A percentile compares a stretch with the other conserved stretches of the same genome.
These are phyloP conservation scores for Neurospora pannonica DNA, from an alignment of 495 filamentous ascomycete species.

Conservation along the genomic window DNA sequence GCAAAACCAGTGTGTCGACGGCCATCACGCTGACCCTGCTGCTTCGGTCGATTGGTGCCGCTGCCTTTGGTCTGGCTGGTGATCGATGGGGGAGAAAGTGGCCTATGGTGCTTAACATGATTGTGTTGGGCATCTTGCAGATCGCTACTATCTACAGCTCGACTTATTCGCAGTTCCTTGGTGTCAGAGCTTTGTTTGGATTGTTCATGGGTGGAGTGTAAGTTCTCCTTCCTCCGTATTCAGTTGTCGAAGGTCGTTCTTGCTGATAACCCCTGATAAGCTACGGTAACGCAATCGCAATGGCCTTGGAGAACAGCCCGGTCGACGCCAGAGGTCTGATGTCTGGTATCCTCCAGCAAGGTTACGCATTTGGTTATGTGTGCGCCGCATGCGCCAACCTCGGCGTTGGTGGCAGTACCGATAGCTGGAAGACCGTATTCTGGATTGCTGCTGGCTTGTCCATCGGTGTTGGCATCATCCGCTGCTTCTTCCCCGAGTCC, in stretches of 20 bases:
- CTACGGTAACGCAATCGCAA: constrained; percentile 72
- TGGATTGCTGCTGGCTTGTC: constrained; percentile 50
- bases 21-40: constrained; percentile 69
- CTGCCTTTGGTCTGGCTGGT: constrained; percentile 59
- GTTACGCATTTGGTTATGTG: constrained; percentile 68
- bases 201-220: constrained; percentile 71
- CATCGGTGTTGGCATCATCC: constrained; percentile 52
- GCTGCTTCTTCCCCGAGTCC: constrained; percentile 60
- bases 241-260: background rate
- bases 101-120: constrained; percentile 68
- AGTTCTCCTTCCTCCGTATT: background rate
- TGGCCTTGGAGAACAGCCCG: constrained; percentile 72
- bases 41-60: constrained; percentile 61
- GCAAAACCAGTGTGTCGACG: constrained; percentile 58
- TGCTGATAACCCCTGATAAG: constrained; percentile 4
- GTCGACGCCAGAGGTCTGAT: constrained; percentile 61
- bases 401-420: constrained; percentile 46
- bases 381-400: constrained; percentile 63
- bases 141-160: constrained; percentile 61
- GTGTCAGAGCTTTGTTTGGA: constrained; percentile 62
- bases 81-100: constrained; percentile 74
- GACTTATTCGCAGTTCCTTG: constrained; percentile 61
- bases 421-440: constrained; percentile 57
- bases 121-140: constrained; percentile 53
- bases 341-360: constrained; percentile 70